Base-by-base conservation (phyloP, 2,329 filamentous ascomycete genomes). In the Aspergillus thermomutatus region DNA sequence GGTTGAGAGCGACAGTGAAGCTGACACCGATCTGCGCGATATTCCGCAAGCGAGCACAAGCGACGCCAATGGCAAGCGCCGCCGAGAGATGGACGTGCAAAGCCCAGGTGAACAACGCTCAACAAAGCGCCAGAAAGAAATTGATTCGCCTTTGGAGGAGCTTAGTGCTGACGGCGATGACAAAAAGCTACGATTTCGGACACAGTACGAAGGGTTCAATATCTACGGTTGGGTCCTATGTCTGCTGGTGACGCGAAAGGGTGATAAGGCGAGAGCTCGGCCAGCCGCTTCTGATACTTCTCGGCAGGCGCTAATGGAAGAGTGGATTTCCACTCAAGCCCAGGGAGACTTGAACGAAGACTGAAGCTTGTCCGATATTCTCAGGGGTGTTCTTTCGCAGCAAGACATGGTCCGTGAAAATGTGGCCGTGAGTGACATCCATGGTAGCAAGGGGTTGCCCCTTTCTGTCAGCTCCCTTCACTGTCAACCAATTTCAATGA, bases 171-270 rank as follows among this genome's bases (percentile, higher is more conserved):
- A 72, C 60, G 50, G 72, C 9, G 86, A 96, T 68, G 95, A 97
- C 77, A 97, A 99, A 79, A 97, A 97, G 73, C 77, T 96, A 65
- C 85, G 83, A 21, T 84, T 97, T 79, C 87, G 89, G 60, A 94
- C 93, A 26, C 87, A 87, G 14, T 99, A 97, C 75, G 92, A 97
- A 68, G 93, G 94, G 8, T 97, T 97, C 76, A 90, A 89, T 66
- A 97, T 99, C 69, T 96, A 96, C 76, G 92, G 94, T 10, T 89
- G 91, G 64, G 91, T 96, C 49, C 80, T 99, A 26, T 97, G 92
- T 74, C 81, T 99, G 57, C 89, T 99, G 8, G 87, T 99, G 73
- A 90, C 88, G 71, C 87, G 88, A 59, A 88, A 87, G 62, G 82
- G 79, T 49, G 79, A 75, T 63, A 82, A 76, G 63, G 71, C 67